phyloP scores from a whole-genome alignment of 768 basidiomycete genomes.

The Amanita subjunquillea region DNA sequence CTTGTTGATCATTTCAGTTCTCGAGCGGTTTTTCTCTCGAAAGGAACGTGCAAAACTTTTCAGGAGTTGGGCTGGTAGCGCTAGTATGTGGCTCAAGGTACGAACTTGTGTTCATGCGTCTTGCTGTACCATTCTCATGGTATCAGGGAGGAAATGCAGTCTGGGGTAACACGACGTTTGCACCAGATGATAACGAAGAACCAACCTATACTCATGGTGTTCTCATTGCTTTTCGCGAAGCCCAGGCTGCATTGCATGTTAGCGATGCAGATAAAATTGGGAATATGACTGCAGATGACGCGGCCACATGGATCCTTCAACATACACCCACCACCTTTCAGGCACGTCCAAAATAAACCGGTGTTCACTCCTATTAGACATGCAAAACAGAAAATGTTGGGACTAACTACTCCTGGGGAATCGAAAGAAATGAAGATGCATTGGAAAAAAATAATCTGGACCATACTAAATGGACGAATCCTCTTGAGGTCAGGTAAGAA shows the following conservation, averaged over 20 bases:
- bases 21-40: constrained; percentile 85
- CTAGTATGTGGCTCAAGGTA: constrained; percentile 90
- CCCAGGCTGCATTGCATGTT: neutral
- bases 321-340: constrained; percentile 81
- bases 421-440: constrained; percentile 63
- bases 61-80: constrained; percentile 91
- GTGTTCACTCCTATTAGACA: neutral
- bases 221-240: constrained; percentile 67
- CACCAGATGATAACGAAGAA: constrained; percentile 66
- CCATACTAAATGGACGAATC: constrained; percentile 87
- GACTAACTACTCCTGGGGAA: constrained; percentile 82
- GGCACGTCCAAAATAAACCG: constrained; percentile 16
- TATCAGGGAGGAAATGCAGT: constrained; percentile 67
- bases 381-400: constrained; percentile 58
- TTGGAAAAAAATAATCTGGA: constrained; percentile 62
- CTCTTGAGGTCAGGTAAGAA: constrained; percentile 62
- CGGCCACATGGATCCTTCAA: constrained; percentile 69
- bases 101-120: neutral
- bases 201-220: constrained; percentile 63
- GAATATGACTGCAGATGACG: constrained; percentile 76
- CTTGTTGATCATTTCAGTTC: constrained; percentile 31
- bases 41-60: constrained; percentile 85
- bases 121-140: neutral
- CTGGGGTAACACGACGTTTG: constrained; percentile 70
- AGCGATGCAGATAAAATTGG: constrained; percentile 12